Base-by-base conservation (phyloP, 805 yeast species). In the Saturnispora zaruensis region DNA sequence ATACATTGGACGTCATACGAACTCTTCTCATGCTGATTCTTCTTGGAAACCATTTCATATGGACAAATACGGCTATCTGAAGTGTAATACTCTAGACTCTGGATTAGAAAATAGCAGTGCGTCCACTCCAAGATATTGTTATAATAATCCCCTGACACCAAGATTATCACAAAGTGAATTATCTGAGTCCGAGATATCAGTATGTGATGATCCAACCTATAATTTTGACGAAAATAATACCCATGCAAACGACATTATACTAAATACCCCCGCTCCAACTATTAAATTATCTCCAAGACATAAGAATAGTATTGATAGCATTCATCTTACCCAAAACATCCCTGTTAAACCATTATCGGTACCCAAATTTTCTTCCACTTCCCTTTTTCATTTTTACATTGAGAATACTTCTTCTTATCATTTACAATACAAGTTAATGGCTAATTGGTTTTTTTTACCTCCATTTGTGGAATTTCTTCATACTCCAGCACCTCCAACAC, bases 391-490 rank as follows among this genome's bases (percentile, higher is more conserved):
- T 47, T 60, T 58, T 37, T 53, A 58, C 16, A 52, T 62, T 24
- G 45, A 52, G 37, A 55, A 57, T 49, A 59, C 61, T 45, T 63
- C 63, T 14, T 58, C 60, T 40, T 60, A 58, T 38, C 58, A 60
- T 7, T 58, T 58, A 6, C 47, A 56, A 6, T 60, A 53, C 48
- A 65, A 64, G 49, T 51, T 61, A 9, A 51, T 67, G 21, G 56
- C 66, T 3, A 65, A 61, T 50, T 67, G 71, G 71, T 66, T 64
- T 56, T 65, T 60, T 14, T 53, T 67, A 16, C 69, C 70, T 0
- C 71, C 71, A 4, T 64, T 67, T 50, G 65, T 64, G 50, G 65
- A 65, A 44, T 62, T 59, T 44, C 55, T 57, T 25, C 59, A 57
- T 45, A 61, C 65, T 0, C 68, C 68, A 3, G 57, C 66, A 2